Evolutionary conservation across 176 grass and related monocot genomes (phyloP).

Genomic region (Zizania latifolia): DNA sequence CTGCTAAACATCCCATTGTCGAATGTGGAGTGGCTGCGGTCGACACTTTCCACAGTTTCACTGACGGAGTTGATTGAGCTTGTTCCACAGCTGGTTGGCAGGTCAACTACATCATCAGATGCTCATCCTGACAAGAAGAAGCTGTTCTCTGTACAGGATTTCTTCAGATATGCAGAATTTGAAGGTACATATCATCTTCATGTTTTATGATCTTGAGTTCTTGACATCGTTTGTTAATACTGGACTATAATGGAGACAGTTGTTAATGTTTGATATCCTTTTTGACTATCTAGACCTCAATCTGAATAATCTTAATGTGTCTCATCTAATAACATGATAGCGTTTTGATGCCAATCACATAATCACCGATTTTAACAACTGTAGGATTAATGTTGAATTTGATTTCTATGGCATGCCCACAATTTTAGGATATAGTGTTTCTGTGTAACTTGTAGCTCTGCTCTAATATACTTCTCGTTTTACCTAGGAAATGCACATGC

Average conservation of each 20-base stretch:
- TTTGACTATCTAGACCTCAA: not conserved
- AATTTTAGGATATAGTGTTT: not conserved
- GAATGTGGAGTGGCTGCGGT: slow-evolving; percentile 82
- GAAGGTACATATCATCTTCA: slow-evolving; percentile 51
- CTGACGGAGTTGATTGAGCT: slow-evolving; percentile 68
- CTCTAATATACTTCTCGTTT: not conserved
- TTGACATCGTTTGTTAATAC: not conserved
- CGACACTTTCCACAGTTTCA: slow-evolving; percentile 66
- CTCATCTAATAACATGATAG: not conserved
- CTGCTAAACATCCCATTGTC: slow-evolving; percentile 76
- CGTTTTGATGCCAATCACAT: not conserved
- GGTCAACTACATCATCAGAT: slow-evolving; percentile 31
- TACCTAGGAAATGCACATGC: not conserved
- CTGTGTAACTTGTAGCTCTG: not conserved
- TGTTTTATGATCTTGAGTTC: no score
- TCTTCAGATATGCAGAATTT: slow-evolving; percentile 79
- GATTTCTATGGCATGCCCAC: not conserved
- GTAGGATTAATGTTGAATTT: not conserved
- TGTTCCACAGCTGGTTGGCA: slow-evolving; percentile 61
- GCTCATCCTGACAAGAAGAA: slow-evolving; percentile 95
- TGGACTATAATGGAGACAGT: not conserved
- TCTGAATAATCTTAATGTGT: not conserved
- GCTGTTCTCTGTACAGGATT: slow-evolving; percentile 92
- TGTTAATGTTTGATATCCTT: not conserved
- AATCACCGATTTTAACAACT: not conserved